A percentile compares a stretch with the other conserved stretches of the same genome.
These are phyloP conservation scores for Verticillium albo-atrum DNA, from an alignment of 2,329 filamentous ascomycete species.

Conservation along the genomic window DNA sequence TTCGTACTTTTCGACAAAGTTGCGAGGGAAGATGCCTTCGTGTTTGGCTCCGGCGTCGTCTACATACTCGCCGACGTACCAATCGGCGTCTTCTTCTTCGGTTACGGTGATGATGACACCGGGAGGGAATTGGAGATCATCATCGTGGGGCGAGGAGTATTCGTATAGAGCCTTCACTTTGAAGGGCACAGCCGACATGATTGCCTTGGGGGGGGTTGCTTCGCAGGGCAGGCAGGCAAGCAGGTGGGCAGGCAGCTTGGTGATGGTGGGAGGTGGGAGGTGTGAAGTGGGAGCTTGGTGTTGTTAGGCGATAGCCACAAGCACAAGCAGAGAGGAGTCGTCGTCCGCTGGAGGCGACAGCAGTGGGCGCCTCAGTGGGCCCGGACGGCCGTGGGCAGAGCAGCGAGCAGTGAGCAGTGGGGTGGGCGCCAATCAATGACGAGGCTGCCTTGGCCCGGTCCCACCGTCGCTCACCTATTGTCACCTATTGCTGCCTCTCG, in stretches of 20 bases:
- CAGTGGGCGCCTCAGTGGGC: background rate
- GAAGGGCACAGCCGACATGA: slow-evolving; percentile 57
- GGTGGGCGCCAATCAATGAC: background rate
- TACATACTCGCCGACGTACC: slow-evolving; percentile 86
- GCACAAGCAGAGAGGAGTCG: background rate
- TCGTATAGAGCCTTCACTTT: slow-evolving; percentile 96
- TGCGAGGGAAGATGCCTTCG: slow-evolving; percentile 88
- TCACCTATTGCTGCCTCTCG: background rate
- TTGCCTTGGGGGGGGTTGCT: slow-evolving; percentile 3
- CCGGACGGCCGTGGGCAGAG: background rate
- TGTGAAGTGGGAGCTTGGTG: slow-evolving; percentile 1
- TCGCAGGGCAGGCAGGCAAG: background rate
- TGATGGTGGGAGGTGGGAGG: background rate
- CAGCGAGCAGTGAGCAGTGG: background rate
- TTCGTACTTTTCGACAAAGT: slow-evolving; percentile 96
- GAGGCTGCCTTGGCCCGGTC: background rate
- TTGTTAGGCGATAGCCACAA: slow-evolving; percentile 1
- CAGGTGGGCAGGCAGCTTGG: background rate
- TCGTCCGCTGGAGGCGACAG: background rate
- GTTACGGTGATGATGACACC: slow-evolving; percentile 93
- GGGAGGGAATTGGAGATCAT: slow-evolving; percentile 81
- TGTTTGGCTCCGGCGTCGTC: slow-evolving; percentile 70
- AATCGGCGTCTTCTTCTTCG: slow-evolving; percentile 87
- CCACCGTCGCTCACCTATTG: background rate
- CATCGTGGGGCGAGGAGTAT: slow-evolving; percentile 87